Evolutionary conservation across 768 basidiomycete genomes (phyloP).

Genomic region (Tylopilus balloui): DNA sequence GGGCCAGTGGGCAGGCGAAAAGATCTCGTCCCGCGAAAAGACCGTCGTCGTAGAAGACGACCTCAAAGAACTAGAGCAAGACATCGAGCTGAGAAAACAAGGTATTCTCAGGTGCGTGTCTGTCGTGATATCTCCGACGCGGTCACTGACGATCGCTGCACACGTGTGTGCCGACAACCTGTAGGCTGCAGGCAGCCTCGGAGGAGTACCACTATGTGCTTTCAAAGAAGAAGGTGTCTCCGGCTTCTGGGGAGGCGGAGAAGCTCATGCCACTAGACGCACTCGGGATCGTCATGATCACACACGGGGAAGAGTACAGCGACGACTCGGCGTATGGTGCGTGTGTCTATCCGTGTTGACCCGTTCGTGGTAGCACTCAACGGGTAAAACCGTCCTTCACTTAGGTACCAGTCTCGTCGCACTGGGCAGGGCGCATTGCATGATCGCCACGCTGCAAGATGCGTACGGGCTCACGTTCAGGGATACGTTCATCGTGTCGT

Average conservation of each 20-base stretch:
- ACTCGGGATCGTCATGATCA: slow-evolving; percentile 82
- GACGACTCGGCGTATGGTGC: slow-evolving; percentile 69
- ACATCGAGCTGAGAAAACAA: slow-evolving; percentile 74
- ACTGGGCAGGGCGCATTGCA: slow-evolving; percentile 81
- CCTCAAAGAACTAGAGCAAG: slow-evolving; percentile 75
- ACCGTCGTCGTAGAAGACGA: slow-evolving; percentile 66
- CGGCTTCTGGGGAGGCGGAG: slow-evolving; percentile 54
- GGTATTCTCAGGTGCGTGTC: slow-evolving; percentile 64
- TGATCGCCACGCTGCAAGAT: slow-evolving; percentile 81
- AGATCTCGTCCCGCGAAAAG: slow-evolving; percentile 81
- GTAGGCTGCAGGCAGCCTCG: slow-evolving; percentile 68
- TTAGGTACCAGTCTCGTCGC: slow-evolving; percentile 68
- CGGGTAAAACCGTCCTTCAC: neutral
- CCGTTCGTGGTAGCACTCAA: neutral
- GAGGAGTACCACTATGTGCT: slow-evolving; percentile 64
- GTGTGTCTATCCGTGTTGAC: slow-evolving; percentile 20
- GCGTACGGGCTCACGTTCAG: slow-evolving; percentile 67
- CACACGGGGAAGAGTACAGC: slow-evolving; percentile 79
- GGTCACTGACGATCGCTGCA: neutral
- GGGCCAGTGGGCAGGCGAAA: slow-evolving; percentile 81
- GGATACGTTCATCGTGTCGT: slow-evolving; percentile 66
- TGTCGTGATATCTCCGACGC: neutral
- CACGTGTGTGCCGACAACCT: neutral
- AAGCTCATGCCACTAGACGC: slow-evolving; percentile 76
- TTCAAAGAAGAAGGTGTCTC: slow-evolving; percentile 73